Percentiles rank a stretch among this genome's conserved stretches.
Evolutionary conservation across 2,329 filamentous ascomycete genomes (phyloP).

Genomic region (Fonsecaea nubica): DNA sequence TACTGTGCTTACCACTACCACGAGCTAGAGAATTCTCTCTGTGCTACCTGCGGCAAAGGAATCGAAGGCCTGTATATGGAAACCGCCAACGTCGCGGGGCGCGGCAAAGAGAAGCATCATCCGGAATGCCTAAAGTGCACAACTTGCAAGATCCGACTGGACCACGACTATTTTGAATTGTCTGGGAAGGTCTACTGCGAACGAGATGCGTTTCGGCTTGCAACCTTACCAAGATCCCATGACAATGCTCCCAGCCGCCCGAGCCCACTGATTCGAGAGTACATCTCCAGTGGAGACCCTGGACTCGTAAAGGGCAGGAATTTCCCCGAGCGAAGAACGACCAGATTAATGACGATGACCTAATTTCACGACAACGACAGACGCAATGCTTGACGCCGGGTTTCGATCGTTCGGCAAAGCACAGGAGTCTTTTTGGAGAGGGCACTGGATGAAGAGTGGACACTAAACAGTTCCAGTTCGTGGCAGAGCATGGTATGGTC

Average conservation of each 20-base stretch:
- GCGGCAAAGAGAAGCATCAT: constrained; percentile 74
- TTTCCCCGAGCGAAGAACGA: constrained; percentile 58
- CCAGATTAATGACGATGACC: constrained; percentile 53
- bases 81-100: constrained; percentile 62
- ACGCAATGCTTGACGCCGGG: constrained; percentile 9
- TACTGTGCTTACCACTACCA: constrained; percentile 96
- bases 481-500: background rate
- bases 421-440: constrained; percentile 7
- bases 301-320: constrained; percentile 46
- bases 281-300: constrained; percentile 38
- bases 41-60: constrained; percentile 76
- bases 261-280: constrained; percentile 40
- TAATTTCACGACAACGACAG: constrained; percentile 28
- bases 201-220: constrained; percentile 71
- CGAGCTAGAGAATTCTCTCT: constrained; percentile 84
- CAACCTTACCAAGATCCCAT: constrained; percentile 35
- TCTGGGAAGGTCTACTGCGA: constrained; percentile 83
- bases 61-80: constrained; percentile 96
- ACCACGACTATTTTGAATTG: constrained; percentile 90
- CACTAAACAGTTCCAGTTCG: constrained; percentile 8
- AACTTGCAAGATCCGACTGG: constrained; percentile 72
- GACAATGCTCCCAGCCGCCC: constrained; percentile 41
- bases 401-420: background rate
- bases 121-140: constrained; percentile 83
- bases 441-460: constrained; percentile 1